A percentile compares a stretch with the other conserved stretches of the same genome.
phyloP scores from a whole-genome alignment of 2,329 filamentous ascomycete genomes.

The Epichloe scottii region DNA sequence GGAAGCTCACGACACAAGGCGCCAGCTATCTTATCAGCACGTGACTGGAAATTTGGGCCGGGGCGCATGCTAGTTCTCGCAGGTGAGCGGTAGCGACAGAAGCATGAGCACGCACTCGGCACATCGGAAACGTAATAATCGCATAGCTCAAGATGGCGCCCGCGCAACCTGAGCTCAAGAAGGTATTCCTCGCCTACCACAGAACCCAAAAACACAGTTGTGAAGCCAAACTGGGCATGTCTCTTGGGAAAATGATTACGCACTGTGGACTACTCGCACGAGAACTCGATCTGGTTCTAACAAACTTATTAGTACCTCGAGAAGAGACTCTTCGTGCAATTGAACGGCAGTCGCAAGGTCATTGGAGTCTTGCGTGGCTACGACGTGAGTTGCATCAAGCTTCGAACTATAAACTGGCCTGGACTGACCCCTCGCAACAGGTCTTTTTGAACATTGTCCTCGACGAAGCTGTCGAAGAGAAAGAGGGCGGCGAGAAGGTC shows the following conservation, averaged over 20 bases:
- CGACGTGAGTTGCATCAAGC: constrained; percentile 53
- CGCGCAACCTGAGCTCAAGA: constrained; percentile 97
- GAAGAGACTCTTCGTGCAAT: constrained; percentile 94
- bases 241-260: neutral
- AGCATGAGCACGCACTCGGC: constrained; percentile 9
- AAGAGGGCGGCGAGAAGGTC: constrained; percentile 79
- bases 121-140: neutral
- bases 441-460: constrained; percentile 97
- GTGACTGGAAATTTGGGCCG: constrained; percentile 24
- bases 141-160: constrained; percentile 67
- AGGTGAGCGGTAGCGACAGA: constrained; percentile 17
- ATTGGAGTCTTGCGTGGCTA: constrained; percentile 90
- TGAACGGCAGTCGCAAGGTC: constrained; percentile 96
- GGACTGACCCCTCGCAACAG: constrained; percentile 31
- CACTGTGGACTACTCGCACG: neutral
- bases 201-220: neutral
- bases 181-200: constrained; percentile 44
- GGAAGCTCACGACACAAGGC: constrained; percentile 2
- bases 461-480: constrained; percentile 93
- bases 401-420: neutral
- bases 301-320: constrained; percentile 70
- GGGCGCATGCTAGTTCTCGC: constrained; percentile 3
- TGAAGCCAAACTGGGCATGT: neutral
- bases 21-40: constrained; percentile 34
- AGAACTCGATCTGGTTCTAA: constrained; percentile 10